These are phyloP conservation scores for Hygrophila difformis DNA, from an alignment of 257 asterid genomes.

Conservation along the genomic window DNA sequence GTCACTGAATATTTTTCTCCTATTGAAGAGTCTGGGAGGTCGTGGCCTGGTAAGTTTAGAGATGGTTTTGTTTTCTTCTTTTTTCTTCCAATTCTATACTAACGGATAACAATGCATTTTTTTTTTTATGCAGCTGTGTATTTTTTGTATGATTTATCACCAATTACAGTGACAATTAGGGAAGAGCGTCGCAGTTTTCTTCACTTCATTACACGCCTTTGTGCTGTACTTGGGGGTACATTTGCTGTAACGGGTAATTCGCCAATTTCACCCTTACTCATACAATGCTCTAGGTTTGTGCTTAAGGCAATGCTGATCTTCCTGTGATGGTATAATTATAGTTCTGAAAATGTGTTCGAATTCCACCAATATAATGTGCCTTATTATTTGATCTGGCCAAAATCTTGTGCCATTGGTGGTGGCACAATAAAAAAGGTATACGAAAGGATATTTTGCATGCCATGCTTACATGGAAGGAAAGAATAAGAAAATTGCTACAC, in stretches of 20 bases:
- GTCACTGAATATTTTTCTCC: slow-evolving; percentile 94
- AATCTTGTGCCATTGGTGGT: no score
- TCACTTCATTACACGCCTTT: slow-evolving; percentile 92
- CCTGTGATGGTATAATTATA: not conserved
- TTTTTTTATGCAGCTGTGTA: slow-evolving; percentile 63
- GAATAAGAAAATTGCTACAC: no score
- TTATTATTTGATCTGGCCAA: no score
- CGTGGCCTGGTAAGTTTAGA: slow-evolving; percentile 80
- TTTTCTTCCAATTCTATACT: slow-evolving; percentile 6
- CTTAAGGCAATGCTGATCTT: not conserved
- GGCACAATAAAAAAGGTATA: no score
- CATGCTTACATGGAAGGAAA: no score
- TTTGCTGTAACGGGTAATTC: slow-evolving; percentile 93
- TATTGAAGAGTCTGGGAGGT: slow-evolving; percentile 52
- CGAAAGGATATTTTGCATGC: no score
- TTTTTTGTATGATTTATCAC: slow-evolving; percentile 92
- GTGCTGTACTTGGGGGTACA: slow-evolving; percentile 97
- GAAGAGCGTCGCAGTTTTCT: slow-evolving; percentile 99
- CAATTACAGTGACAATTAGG: slow-evolving; percentile 89
- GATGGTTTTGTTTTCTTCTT: slow-evolving; percentile 5
- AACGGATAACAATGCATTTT: slow-evolving; percentile 1
- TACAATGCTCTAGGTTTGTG: not conserved
- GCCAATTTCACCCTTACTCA: not conserved
- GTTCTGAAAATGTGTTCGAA: not conserved
- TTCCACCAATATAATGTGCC: no score